A percentile compares a stretch with the other conserved stretches of the same genome.
phyloP scores from a whole-genome alignment of 2,329 filamentous ascomycete species.

The Fusarium lyarnte region DNA sequence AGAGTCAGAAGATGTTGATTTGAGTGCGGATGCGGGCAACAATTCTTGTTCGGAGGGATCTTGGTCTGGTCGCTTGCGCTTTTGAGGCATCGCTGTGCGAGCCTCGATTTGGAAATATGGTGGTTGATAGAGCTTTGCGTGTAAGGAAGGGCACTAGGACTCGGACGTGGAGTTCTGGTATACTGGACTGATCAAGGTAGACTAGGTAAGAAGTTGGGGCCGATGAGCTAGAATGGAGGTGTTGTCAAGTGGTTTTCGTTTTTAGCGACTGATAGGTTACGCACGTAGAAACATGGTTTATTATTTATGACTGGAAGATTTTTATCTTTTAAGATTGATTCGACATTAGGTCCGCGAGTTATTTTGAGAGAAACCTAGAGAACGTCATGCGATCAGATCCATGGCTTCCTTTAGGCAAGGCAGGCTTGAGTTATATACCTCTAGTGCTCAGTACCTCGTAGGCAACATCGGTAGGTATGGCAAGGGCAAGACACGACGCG shows the following conservation, averaged over 20 bases:
- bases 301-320: neutral
- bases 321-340: neutral
- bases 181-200: neutral
- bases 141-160: neutral
- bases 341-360: neutral
- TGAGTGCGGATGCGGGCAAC: neutral
- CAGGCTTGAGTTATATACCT: neutral
- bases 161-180: neutral
- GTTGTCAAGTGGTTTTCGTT: neutral
- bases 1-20: conserved; percentile 11
- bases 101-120: conserved; percentile 3
- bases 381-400: conserved; percentile 9
- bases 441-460: neutral
- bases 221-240: neutral
- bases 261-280: neutral
- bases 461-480: neutral
- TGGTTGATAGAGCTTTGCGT: neutral
- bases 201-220: neutral
- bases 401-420: neutral
- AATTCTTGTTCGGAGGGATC: conserved; percentile 33
- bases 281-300: neutral
- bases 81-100: conserved; percentile 48
- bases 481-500: conserved; percentile 22
- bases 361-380: neutral
- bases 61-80: conserved; percentile 50